Conservation (phyloP, 805 yeast genomes). For the Candida succiphila region DNA sequence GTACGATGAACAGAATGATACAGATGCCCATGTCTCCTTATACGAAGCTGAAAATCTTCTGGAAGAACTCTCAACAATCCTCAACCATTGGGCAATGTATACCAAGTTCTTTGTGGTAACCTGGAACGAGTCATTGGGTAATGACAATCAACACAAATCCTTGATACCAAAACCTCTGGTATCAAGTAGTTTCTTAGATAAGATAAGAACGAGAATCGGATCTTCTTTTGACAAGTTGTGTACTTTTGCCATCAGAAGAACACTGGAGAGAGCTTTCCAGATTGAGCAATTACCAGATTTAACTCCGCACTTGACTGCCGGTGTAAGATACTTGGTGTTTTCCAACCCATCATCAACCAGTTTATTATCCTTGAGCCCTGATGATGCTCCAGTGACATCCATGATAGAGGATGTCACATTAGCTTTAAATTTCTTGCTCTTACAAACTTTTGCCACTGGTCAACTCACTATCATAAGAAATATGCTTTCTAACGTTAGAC, state of each 20-base stretch:
- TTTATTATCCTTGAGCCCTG: conserved; percentile 26
- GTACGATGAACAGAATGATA: conserved; percentile 16
- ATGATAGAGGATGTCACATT: conserved; percentile 79
- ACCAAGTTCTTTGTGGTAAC: conserved; percentile 60
- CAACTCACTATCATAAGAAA: conserved; percentile 44
- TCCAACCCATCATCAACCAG: conserved; percentile 13
- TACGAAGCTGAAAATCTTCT: conserved; percentile 57
- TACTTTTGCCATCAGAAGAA: conserved; percentile 60
- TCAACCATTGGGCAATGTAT: conserved; percentile 81
- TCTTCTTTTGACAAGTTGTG: conserved; percentile 59
- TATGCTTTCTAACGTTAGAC: conserved; percentile 44
- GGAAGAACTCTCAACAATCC: conserved; percentile 62
- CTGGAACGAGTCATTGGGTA: conserved; percentile 40
- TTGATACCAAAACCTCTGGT: conserved; percentile 42
- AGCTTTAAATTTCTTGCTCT: conserved; percentile 56
- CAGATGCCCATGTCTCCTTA: conserved; percentile 29
- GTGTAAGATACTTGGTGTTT: conserved; percentile 16
- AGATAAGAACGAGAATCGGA: conserved; percentile 39
- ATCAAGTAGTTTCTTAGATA: conserved; percentile 44
- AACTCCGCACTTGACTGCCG: conserved; percentile 21
- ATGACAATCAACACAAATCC: conserved; percentile 11
- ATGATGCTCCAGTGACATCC: conserved; percentile 65
- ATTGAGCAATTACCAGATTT: conserved; percentile 70
- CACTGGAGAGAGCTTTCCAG: conserved; percentile 72
- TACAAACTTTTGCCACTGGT: conserved; percentile 65